These are phyloP conservation scores for Echinosophora koreensis DNA, from an alignment of 306 rosid genomes.

Conservation along the genomic window DNA sequence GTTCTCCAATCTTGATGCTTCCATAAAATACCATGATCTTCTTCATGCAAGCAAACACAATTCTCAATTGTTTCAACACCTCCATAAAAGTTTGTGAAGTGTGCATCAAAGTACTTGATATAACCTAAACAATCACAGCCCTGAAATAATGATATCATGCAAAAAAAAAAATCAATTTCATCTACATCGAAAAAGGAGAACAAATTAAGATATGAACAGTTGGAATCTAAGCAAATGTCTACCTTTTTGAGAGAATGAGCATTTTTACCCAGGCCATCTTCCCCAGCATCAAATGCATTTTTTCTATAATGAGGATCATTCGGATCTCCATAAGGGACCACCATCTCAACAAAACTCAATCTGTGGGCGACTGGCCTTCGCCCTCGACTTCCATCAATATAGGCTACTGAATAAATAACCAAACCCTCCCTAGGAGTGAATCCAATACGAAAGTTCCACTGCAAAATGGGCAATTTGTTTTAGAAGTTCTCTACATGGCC, in stretches of 20 bases:
- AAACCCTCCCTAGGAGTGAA: conserved; percentile 83
- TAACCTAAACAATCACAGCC: conserved; percentile 88
- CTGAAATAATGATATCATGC: conserved; percentile 53
- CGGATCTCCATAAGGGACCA: conserved; percentile 90
- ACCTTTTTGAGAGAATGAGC: conserved; percentile 91
- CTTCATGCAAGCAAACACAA: conserved; percentile 87
- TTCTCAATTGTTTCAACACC: conserved; percentile 86
- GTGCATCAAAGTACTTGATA: conserved; percentile 81
- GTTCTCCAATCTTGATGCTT: conserved; percentile 95
- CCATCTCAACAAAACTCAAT: conserved; percentile 87
- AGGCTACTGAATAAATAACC: conserved; percentile 74
- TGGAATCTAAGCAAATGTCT: conserved; percentile 12
- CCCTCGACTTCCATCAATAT: conserved; percentile 79
- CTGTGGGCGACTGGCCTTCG: conserved; percentile 83
- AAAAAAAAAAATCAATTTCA: conserved; percentile 34
- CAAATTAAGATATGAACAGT: background rate
- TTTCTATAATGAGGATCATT: conserved; percentile 89
- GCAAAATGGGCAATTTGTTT: conserved; percentile 49
- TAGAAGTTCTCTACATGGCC: conserved; percentile 6
- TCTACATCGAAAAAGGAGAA: conserved; percentile 32
- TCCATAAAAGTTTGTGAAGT: conserved; percentile 76
- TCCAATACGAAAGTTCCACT: conserved; percentile 89
- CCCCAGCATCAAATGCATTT: conserved; percentile 91
- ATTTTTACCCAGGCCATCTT: conserved; percentile 85
- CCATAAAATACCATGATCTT: conserved; percentile 87